phyloP scores from a whole-genome alignment of 2,329 filamentous ascomycete genomes.

The Cryphonectria carpinicola region DNA sequence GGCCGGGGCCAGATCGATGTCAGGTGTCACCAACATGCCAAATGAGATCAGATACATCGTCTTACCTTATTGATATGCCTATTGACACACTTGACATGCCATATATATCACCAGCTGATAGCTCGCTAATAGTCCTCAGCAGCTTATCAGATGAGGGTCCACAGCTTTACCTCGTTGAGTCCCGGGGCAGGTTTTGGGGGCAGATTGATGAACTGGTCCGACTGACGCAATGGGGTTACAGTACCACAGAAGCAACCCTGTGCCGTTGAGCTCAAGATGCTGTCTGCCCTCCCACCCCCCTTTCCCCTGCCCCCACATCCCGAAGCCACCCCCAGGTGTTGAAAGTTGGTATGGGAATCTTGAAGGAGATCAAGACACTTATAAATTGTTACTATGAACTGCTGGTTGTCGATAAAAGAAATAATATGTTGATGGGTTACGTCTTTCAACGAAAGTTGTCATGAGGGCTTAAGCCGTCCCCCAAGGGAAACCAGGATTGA shows the following conservation, averaged over 20 bases:
- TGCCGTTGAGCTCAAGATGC: neutral
- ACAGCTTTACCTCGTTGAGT: neutral
- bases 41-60: neutral
- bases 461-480: neutral
- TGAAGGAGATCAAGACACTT: no score
- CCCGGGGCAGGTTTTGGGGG: no score
- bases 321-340: neutral
- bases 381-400: neutral
- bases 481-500: no score
- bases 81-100: neutral
- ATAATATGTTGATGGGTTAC: neutral
- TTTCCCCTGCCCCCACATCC: neutral
- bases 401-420: neutral
- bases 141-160: neutral
- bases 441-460: neutral
- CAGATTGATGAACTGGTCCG: neutral
- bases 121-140: neutral
- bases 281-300: neutral
- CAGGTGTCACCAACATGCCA: neutral
- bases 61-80: neutral
- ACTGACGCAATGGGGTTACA: neutral
- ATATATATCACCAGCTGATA: neutral
- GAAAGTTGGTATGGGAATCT: no score
- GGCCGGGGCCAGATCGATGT: neutral
- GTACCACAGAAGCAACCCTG: no score